These are phyloP conservation scores for Berberis thunbergii DNA, from an alignment of 164 flowering plant species.

Conservation along the genomic window DNA sequence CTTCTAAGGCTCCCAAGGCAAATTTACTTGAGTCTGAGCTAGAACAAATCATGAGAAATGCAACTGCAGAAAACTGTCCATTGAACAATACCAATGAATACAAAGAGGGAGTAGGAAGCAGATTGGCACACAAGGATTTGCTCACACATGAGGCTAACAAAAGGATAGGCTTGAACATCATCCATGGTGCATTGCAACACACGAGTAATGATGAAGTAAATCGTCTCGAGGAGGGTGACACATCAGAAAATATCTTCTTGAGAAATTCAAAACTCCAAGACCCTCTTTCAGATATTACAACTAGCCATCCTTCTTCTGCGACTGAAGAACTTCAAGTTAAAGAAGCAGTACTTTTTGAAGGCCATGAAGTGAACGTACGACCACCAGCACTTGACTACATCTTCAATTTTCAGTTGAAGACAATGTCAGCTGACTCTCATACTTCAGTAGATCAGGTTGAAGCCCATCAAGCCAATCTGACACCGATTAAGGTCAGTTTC, in stretches of 20 bases:
- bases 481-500: constrained; percentile 29
- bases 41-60: constrained; percentile 16
- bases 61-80: constrained; percentile 12
- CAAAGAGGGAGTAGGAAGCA: constrained; percentile 15
- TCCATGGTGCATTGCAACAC: constrained; percentile 9
- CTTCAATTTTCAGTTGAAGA: neutral
- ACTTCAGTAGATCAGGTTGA: constrained; percentile 15
- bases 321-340: constrained; percentile 14
- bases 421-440: constrained; percentile 9
- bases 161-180: constrained; percentile 11
- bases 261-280: constrained; percentile 11
- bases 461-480: constrained; percentile 18
- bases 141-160: constrained; percentile 9
- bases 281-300: constrained; percentile 22
- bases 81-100: constrained; percentile 11
- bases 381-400: constrained; percentile 9
- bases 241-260: constrained; percentile 9
- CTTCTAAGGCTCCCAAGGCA: neutral
- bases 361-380: constrained; percentile 1
- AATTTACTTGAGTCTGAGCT: constrained; percentile 10
- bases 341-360: constrained; percentile 13
- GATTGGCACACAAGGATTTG: constrained; percentile 17
- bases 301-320: constrained; percentile 1
- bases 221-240: constrained; percentile 7
- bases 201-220: constrained; percentile 12